Base-by-base conservation (phyloP, 768 basidiomycete genomes). In the Phanerochaete sordida region DNA sequence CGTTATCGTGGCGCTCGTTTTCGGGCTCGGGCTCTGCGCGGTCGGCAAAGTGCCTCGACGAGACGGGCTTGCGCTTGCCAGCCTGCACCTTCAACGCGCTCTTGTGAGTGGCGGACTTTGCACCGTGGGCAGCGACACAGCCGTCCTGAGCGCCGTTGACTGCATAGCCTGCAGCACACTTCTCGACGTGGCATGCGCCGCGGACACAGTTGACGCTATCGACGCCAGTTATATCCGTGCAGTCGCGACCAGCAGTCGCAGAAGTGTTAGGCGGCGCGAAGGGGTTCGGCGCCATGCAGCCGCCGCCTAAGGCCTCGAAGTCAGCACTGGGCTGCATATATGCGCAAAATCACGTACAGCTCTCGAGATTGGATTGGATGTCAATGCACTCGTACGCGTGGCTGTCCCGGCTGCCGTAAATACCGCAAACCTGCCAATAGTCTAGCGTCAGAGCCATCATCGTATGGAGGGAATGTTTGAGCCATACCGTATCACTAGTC, bases 341-440 rank as follows among this genome's bases (percentile, higher is more conserved):
- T n/a, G 31, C 5, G 8, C 23, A n/a, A 16, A 47, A 16, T 2
- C 3, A 72, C 78, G 9, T 68, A 79, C 77, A 79, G 59, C 76
- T 78, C 48, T 77, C 75, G n/a, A 71, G 70, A 13, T 73, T 64
- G 27, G 57, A 63, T 2, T 60, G 62, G 31, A 72, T 74, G 59
- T 79, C 71, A 56, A 80, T 63, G 56, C 79, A 80, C 62, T 79
- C 79, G 56, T 74, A 79, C 26, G 61, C 70, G 52, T 16, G 66
- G 66, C 8, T 68, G 19, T 52, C 64, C 2, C 9, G 26, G 51
- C 75, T 75, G 37, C 68, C 62, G 50, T 56, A 53, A n/a, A 78
- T 68, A 7, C 78, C 78, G 52, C 79, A 80, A 24, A 79, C 73
- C 12, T 61, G 39, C 5, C 1, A 52, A 8, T 33, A 15, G 64